Base-by-base conservation (phyloP, 352 stramenopile species). In the Phytophthora cajani region DNA sequence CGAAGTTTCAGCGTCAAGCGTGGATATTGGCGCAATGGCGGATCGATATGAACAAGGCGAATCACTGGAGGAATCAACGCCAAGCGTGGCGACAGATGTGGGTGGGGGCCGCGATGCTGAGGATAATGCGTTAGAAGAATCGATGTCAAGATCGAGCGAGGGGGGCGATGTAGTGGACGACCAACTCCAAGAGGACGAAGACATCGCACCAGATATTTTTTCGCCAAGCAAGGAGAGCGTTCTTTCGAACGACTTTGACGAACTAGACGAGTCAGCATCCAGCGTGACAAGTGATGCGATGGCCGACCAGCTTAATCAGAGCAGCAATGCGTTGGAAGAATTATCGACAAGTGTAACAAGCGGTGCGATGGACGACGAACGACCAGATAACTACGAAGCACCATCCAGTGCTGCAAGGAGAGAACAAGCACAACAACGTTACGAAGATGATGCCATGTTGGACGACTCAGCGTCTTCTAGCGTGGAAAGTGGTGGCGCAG, bases 381-480 rank as follows among this genome's bases (percentile, higher is more conserved):
- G 30, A 49, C 11, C 51, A 44, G 50, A 54, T 4, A 32, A 30
- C 6, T 21, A 32, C n/a, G 30, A 36, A 19, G n/a, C 2, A 47
- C 10, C 10, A 49, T 40, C 36, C 33, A 64, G n/a, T 8, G 7
- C 62, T 23, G 30, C 55, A 17, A 60, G 21, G n/a, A 21, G 38
- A n/a, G 19, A 23, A 21, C 36, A 11, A 9, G 19, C 21, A 9
- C 12, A 30, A 51, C 17, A 58, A 50, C 25, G 36, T 36, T 51
- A 56, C 36, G 51, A 63, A 33, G 53, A 14, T 11, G 44, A 38
- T 17, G 38, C 23, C 14, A 49, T 23, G 21, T 54, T 69, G 30
- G 58, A 67, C 52, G 30, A 62, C 1, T 71, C 64, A 38, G 23
- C 33, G 27, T 50, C 33, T 19, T 50, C 38, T 5, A 63, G 38